Evolutionary conservation across 192 early-diverging fungal species (phyloP).

Genomic region (Rhizophagus sp.): DNA sequence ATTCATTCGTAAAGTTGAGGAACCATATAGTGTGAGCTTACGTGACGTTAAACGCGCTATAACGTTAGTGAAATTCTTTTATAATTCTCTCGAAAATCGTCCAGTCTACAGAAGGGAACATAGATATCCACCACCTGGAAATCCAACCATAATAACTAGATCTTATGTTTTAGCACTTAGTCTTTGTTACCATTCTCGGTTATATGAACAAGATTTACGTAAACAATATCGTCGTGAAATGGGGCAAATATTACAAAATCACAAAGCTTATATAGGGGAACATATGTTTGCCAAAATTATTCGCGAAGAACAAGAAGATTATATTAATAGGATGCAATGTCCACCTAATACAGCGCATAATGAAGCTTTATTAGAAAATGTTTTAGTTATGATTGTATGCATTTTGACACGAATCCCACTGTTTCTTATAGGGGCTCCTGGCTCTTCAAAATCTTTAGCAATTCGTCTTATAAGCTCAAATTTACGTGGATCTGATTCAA

Average conservation of each 20-base stretch:
- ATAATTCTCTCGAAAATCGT: not conserved
- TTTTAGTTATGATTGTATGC: constrained; percentile 29
- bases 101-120: not conserved
- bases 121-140: not conserved
- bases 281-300: not conserved
- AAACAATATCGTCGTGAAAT: not conserved
- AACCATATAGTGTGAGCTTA: constrained; percentile 22
- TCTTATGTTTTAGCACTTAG: constrained; percentile 20
- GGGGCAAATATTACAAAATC: constrained; percentile 1
- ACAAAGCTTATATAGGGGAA: not conserved
- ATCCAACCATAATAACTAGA: not conserved
- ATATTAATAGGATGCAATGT: not conserved
- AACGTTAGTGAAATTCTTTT: not conserved
- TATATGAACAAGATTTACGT: not conserved
- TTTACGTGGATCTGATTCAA: constrained; percentile 29
- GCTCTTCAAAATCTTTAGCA: constrained; percentile 27
- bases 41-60: constrained; percentile 31
- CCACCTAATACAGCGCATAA: not conserved
- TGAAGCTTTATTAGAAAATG: constrained; percentile 27
- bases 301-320: constrained; percentile 27
- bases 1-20: constrained; percentile 28
- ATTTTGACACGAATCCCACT: constrained; percentile 27
- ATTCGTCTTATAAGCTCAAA: constrained; percentile 24
- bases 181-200: not conserved
- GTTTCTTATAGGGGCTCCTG: constrained; percentile 30